Evolutionary conservation across 768 basidiomycete genomes (phyloP), one percentile per base, ranked within the genome.

Genomic region (Brasilioporus rufonigricans): DNA sequence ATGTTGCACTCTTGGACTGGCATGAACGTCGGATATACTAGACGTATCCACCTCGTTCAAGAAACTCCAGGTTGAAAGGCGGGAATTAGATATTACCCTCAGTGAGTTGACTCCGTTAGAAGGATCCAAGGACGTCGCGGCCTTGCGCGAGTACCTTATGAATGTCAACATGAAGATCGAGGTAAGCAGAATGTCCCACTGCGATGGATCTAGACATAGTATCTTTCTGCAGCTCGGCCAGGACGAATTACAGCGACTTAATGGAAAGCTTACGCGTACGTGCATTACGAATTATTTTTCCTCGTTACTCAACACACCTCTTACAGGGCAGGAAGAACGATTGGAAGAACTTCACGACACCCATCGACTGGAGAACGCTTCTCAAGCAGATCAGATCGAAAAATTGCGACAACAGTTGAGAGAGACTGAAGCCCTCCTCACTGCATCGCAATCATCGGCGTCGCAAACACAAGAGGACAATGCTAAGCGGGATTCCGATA

Each of bases 291-390:
- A 36, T 32, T n/a, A 12, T 36, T 35, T 4, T 35, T 32, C 4
- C 31, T 41, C 39, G 24, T 40, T 44, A 5, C n/a, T 43, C 16
- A 16, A 60, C 49, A 27, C 64, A 46, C 21, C 40, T 47, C 48
- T 13, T 48, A 38, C 61, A 96, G 93, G 85, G 14, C 92, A 96
- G 73, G 91, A 91, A 52, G 85, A 84, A 48, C 87, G 87, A 9
- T 78, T 93, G 12, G 87, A 90, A 59, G 93, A 97, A 66, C 74
- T 98, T 0, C 85, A 85, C 33, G 90, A 93, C 58, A 91, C 84
- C 8, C 94, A 96, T 65, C 80, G 78, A 14, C 76, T 91, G 10
- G 93, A 96, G 71, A 83, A 82, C 13, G 70, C 79, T n/a, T 94
- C 93, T 14, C 89, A 89, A 58, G 83, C 81, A 4, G 81, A 86